A percentile compares a stretch with the other conserved stretches of the same genome.
Conservation (phyloP, 768 basidiomycete genomes). For the Pilatotrama ljubarskyi region DNA sequence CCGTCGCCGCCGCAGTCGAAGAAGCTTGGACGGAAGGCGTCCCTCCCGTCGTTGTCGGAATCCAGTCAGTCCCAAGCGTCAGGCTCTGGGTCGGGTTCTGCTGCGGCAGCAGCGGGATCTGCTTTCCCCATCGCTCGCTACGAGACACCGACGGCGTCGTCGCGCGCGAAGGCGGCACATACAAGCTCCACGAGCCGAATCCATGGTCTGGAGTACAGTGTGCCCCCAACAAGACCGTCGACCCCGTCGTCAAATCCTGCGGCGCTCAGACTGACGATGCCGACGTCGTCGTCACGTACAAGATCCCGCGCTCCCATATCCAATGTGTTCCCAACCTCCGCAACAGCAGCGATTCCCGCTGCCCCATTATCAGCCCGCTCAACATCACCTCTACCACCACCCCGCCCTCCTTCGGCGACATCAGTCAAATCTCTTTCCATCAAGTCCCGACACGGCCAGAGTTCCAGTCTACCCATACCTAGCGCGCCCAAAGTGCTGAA, state of each 20-base stretch:
- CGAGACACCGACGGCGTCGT: conserved; percentile 78
- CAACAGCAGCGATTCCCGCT: conserved; percentile 29
- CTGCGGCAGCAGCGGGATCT: conserved; percentile 36
- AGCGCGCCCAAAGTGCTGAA: conserved; percentile 66
- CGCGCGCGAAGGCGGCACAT: conserved; percentile 66
- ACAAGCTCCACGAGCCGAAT: conserved; percentile 60
- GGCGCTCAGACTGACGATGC: conserved; percentile 84
- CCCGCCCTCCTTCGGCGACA: conserved; percentile 42
- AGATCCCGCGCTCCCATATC: conserved; percentile 76
- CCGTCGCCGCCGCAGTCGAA: conserved; percentile 65
- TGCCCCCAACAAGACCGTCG: conserved; percentile 76
- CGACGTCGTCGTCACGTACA: conserved; percentile 68
- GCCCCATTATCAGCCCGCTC: conserved; percentile 43
- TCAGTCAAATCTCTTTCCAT: conserved; percentile 33
- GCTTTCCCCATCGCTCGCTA: conserved; percentile 52
- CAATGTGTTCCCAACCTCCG: conserved; percentile 63
- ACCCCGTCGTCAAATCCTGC: conserved; percentile 79
- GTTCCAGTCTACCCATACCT: conserved; percentile 40
- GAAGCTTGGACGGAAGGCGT: conserved; percentile 73
- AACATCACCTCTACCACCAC: conserved; percentile 54
- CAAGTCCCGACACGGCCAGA: conserved; percentile 33
- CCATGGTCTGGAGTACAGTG: conserved; percentile 57
- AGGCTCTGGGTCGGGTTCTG: conserved; percentile 48
- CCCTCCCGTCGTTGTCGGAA: conserved; percentile 73
- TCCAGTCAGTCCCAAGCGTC: conserved; percentile 51